Base-by-base conservation (phyloP, 1,284 basidiomycete species). In the Papiliotrema nemorosa region DNA sequence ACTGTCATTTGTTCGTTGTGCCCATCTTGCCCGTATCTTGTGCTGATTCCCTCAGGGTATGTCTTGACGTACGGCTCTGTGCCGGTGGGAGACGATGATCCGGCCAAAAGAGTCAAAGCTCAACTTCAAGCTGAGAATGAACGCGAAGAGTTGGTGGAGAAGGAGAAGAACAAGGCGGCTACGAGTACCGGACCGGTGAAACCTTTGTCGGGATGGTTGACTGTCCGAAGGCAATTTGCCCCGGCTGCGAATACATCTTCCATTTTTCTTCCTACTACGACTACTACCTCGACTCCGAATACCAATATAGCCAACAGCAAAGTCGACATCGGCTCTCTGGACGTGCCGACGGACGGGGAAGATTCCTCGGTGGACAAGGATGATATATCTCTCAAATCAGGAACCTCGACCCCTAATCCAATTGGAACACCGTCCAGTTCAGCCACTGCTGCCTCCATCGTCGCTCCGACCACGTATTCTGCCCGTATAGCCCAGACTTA, bases 191-290 rank as follows among this genome's bases (percentile, higher is more conserved):
- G n/a, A n/a, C 1, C 34, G 6, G 33, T 20, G 22, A 51, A 73
- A 79, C 53, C 59, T 25, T 25, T 66, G 29, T 55, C 85, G 57
- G 87, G 84, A 27, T 93, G 89, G 89, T 80, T 96, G 51, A 90
- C 85, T 5, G 82, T 92, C 59, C 82, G 90, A 39, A 80, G 84
- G 46, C 87, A 87, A 1, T 92, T 89, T 63, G 82, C 87, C 56
- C 87, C 26, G 12, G n/a, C 43, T 1, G 52, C 14, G 18, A 29
- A 26, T 6, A 62, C 70, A 78, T 16, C 29, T 22, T 27, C 62
- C 75, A 20, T 72, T 73, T 14, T 85, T 86, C 53, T 79, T 78
- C n/a, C 81, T 80, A 43, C 87, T 12, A 49, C 42, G 25, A 20
- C 50, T 20, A 52, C 51, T 16, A 43, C 52, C 25, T 12, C 40